Base-by-base conservation (phyloP, 192 early-diverging fungal species). In the Coemansia sp. region DNA sequence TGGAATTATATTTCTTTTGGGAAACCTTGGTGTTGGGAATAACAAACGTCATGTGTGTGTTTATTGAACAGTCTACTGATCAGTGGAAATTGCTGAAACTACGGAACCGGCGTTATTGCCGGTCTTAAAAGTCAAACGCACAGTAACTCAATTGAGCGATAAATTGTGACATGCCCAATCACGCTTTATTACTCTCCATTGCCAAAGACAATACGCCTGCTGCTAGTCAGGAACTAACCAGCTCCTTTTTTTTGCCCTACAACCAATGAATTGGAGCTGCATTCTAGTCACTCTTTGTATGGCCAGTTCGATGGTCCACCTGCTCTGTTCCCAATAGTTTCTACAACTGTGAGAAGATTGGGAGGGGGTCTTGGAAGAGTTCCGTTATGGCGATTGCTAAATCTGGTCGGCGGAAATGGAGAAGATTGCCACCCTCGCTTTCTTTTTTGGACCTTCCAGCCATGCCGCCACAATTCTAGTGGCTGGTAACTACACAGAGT, bases 331-430 rank as follows among this genome's bases (percentile, higher is more conserved):
- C 5, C 13, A 50, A 50, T 50, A 7, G 5, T 17, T 8, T 50
- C 6, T 4, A 7, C 51, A 54, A 25, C 20, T 25, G 19, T 54
- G 51, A 7, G 25, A 4, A 5, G 7, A 13, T 57, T 14, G n/a
- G 55, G 25, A 53, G 50, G 22, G 50, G 59, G 41, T 49, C 50
- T 5, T 9, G 20, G 38, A 41, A 40, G 16, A 14, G 25, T 41
- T 41, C 51, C 51, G 51, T 14, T 11, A 25, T 19, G 51, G 25
- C 4, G 7, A 12, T 25, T 54, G 11, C 51, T 25, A 25, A 54
- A 54, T 54, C 6, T 22, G 51, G 51, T 50, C 51, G 25, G 22
- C 51, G 51, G 51, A 25, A 25, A 54, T 54, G 51, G 51, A 54
- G 22, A 11, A 9, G 51, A 54, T 54, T 22, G 9, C 20, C 22